Evolutionary conservation across 2,329 filamentous ascomycete species (phyloP), one percentile per base, ranked within the genome.

Genomic region (Beauveria bassiana): DNA sequence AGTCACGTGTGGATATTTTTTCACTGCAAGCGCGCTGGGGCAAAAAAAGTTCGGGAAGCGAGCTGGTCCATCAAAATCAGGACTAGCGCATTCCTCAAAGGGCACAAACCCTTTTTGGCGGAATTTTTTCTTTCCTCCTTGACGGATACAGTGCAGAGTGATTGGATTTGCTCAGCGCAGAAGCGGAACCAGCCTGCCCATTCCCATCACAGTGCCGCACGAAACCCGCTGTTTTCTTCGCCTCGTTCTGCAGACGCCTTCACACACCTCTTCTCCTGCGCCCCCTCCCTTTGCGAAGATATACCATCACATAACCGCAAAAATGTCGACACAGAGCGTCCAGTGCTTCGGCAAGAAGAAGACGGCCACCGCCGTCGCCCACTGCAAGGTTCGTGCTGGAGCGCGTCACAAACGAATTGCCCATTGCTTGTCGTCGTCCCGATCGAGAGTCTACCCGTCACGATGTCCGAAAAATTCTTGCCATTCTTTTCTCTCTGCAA

Each of bases 271-370:
- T 24, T 10, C 22, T 10, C 31, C 10, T 34, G 3, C 10, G 40
- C 49, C 59, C 51, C 47, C 28, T 28, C 59, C 22, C 20, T 61
- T 54, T 47, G 40, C 59, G 40, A 54, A 59, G 47, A 59, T 40
- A 16, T 16, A 12, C 55, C 55, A 58, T 58, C 55, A 58, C 55
- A 58, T 14, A 49, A 58, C 55, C 57, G 61, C 58, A 63, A 57
- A 55, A 57, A 91, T 91, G 87, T 88, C 89, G 74, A 82, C 84
- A 73, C 88, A 90, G 82, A 89, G 86, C 80, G 89, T 92, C 75
- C 92, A 96, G 87, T 96, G 92, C 90, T 97, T 98, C 90, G 93
- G 93, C 88, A 97, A 97, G 89, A 93, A 93, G 86, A 91, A 90
- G 86, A 92, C 87, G 77, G 91, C 91, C 73, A 90, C 88, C 68